Conservation (phyloP, 805 yeast genomes). For the Candida ipomoeae region DNA sequence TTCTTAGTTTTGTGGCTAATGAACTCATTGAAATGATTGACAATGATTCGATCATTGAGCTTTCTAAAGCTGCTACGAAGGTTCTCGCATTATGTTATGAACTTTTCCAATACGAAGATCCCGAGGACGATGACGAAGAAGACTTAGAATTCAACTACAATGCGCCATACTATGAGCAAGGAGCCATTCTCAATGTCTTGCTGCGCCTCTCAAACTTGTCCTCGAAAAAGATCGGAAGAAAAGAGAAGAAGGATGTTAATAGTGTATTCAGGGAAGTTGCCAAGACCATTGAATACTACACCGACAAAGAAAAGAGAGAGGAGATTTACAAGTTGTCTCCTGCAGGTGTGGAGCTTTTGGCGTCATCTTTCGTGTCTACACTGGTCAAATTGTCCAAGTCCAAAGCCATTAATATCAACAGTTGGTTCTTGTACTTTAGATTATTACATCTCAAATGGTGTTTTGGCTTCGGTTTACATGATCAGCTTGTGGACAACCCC, state of each 20-base stretch:
- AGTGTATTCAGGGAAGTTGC: slow-evolving; percentile 58
- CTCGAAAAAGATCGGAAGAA: slow-evolving; percentile 55
- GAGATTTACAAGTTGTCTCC: slow-evolving; percentile 35
- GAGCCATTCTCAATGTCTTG: slow-evolving; percentile 39
- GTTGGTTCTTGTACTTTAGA: slow-evolving; percentile 49
- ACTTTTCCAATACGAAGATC: slow-evolving; percentile 41
- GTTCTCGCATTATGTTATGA: slow-evolving; percentile 56
- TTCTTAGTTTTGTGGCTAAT: slow-evolving; percentile 25
- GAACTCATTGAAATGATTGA: slow-evolving; percentile 42
- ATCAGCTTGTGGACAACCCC: slow-evolving; percentile 41
- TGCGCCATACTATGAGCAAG: slow-evolving; percentile 53
- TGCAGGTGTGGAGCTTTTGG: slow-evolving; percentile 31
- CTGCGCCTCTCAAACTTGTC: slow-evolving; percentile 47
- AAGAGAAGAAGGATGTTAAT: slow-evolving; percentile 56
- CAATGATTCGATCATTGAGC: slow-evolving; percentile 37
- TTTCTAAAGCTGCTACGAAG: slow-evolving; percentile 53
- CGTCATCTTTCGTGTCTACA: slow-evolving; percentile 29
- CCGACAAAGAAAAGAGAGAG: slow-evolving; percentile 30
- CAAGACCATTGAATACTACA: slow-evolving; percentile 42
- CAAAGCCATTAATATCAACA: slow-evolving; percentile 42
- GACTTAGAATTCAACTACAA: slow-evolving; percentile 43
- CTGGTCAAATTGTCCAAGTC: slow-evolving; percentile 43
- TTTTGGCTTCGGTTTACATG: slow-evolving; percentile 49
- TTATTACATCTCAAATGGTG: slow-evolving; percentile 48
- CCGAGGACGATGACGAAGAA: slow-evolving; percentile 34